These are phyloP conservation scores for Tricholoma matsutake DNA, from an alignment of 768 basidiomycete species.

Conservation along the genomic window DNA sequence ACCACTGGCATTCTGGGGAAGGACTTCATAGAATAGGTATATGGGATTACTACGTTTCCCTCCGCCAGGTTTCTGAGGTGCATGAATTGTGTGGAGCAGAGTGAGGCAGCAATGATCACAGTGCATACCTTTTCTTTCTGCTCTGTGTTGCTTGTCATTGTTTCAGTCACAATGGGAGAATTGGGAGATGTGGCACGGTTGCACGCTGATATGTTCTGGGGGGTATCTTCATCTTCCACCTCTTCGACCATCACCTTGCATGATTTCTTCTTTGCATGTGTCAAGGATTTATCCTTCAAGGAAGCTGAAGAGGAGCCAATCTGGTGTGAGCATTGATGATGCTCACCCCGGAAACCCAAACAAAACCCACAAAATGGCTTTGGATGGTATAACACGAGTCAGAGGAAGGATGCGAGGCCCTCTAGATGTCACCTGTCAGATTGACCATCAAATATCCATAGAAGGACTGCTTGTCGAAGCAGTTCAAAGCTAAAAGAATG, in stretches of 20 bases:
- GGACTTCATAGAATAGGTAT: slow-evolving; percentile 17
- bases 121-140: not conserved
- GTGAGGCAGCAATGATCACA: not conserved
- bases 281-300: not conserved
- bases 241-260: not conserved
- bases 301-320: not conserved
- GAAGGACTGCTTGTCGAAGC: too few species aligned
- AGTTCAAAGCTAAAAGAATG: too few species aligned
- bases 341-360: too few species aligned
- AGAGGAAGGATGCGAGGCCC: too few species aligned
- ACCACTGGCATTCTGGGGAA: slow-evolving; percentile 8
- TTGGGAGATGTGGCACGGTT: not conserved
- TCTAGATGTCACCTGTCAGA: too few species aligned
- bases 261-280: not conserved
- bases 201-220: not conserved
- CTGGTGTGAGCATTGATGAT: too few species aligned
- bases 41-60: slow-evolving; percentile 9
- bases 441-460: too few species aligned
- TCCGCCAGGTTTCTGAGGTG: not conserved
- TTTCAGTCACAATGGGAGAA: not conserved
- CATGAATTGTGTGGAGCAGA: not conserved
- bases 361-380: too few species aligned
- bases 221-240: not conserved
- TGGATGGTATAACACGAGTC: too few species aligned
- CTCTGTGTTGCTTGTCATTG: not conserved